Evolutionary conservation across 768 basidiomycete species (phyloP).

Genomic region (Austroboletus eburneus): DNA sequence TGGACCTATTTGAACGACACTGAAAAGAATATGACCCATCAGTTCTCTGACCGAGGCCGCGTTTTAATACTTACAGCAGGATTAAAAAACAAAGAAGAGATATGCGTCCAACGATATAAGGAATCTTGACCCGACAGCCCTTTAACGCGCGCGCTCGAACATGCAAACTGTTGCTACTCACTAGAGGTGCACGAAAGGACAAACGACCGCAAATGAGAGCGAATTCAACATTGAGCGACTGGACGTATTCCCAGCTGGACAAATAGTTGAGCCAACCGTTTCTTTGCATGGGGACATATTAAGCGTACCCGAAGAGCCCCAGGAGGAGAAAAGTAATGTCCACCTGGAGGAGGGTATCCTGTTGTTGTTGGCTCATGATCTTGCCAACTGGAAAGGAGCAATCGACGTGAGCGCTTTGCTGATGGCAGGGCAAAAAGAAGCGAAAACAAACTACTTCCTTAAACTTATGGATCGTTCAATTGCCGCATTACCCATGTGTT

Average conservation of each 20-base stretch:
- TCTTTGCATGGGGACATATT: neutral
- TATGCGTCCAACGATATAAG: slow-evolving; percentile 19
- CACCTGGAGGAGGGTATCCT: neutral
- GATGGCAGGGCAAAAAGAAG: too few relatives aligned
- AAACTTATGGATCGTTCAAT: too few relatives aligned
- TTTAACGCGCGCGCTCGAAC: neutral
- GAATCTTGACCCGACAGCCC: slow-evolving; percentile 8
- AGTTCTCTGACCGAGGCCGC: neutral
- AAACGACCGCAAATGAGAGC: slow-evolving; percentile 17
- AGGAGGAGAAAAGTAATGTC: slow-evolving; percentile 11
- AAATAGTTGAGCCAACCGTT: neutral
- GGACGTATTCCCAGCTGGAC: slow-evolving; percentile 25
- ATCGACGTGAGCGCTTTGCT: too few relatives aligned
- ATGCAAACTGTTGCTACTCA: slow-evolving; percentile 6
- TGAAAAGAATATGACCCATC: slow-evolving; percentile 1
- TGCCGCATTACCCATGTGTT: too few relatives aligned
- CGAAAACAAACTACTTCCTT: too few relatives aligned
- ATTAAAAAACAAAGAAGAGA: slow-evolving; percentile 9
- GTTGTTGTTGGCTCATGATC: too few relatives aligned
- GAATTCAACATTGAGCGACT: slow-evolving; percentile 16
- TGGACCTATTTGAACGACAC: neutral
- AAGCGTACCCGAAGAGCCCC: slow-evolving; percentile 18
- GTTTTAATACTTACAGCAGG: slow-evolving; percentile 7
- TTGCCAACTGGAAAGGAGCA: too few relatives aligned
- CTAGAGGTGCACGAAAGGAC: slow-evolving; percentile 25